Evolutionary conservation across 1,284 basidiomycete species (phyloP).

Genomic region (Takashimella koratensis): DNA sequence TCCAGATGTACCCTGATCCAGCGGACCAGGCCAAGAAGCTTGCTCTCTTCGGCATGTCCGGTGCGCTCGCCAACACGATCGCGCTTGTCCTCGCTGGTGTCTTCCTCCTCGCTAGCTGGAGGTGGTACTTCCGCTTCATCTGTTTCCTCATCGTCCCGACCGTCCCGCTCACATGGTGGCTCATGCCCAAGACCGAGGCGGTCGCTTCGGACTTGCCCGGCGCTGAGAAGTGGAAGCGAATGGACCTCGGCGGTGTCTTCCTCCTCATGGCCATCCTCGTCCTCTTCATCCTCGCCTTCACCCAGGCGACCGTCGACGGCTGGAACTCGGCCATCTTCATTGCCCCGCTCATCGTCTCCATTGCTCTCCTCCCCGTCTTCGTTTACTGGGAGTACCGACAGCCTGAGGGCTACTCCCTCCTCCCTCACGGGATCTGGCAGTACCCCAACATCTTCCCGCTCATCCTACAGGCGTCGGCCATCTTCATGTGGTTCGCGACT

Average conservation of each 20-base stretch:
- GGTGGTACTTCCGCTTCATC: constrained; percentile 47
- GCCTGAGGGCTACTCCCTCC: constrained; percentile 37
- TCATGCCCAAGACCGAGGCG: constrained; percentile 40
- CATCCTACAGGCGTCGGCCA: constrained; percentile 32
- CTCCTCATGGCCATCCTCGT: constrained; percentile 36
- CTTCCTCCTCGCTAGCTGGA: constrained; percentile 41
- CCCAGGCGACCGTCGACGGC: constrained; percentile 38
- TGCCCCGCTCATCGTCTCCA: constrained; percentile 36
- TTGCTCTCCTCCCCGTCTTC: constrained; percentile 17
- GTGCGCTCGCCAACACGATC: constrained; percentile 31
- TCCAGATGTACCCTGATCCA: constrained; percentile 44
- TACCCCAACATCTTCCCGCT: constrained; percentile 47
- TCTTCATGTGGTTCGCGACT: constrained; percentile 41
- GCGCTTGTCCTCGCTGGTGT: constrained; percentile 41
- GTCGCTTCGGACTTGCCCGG: constrained; percentile 38
- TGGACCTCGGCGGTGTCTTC: constrained; percentile 43
- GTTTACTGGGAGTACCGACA: constrained; percentile 31
- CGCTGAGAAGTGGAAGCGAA: constrained; percentile 42
- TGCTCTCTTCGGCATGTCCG: constrained; percentile 42
- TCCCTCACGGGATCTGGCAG: constrained; percentile 44
- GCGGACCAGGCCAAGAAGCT: constrained; percentile 40
- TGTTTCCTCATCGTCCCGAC: constrained; percentile 39
- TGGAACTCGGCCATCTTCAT: constrained; percentile 44
- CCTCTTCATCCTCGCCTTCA: constrained; percentile 47
- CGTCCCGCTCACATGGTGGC: constrained; percentile 31